Base-by-base conservation (phyloP, 805 yeast genomes). In the Yamadazyma sp. region DNA sequence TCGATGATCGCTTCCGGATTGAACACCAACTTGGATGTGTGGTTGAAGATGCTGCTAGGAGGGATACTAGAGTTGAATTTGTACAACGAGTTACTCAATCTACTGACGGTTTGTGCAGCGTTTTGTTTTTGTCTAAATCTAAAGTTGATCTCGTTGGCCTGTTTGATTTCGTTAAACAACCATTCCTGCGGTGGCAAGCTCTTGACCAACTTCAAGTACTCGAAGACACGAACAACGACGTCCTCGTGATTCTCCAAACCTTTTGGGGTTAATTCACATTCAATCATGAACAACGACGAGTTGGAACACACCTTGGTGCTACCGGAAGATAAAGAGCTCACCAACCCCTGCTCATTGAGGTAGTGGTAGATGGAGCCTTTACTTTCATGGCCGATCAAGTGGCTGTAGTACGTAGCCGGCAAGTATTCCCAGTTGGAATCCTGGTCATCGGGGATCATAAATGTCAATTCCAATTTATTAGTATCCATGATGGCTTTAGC, bases 321-420 rank as follows among this genome's bases (percentile, higher is more conserved):
- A 6, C 96, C 96, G 22, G 89, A 79, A 24, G 88, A 77, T 36
- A 91, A 70, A 12, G 77, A 82, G 48, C 77, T 83, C 5, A 91
- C 95, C 88, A 90, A 85, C 10, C 90, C 84, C 40, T 53, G 54
- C 46, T 74, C 66, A 61, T 88, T 91, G 47, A 91, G 73, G 46
- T 71, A 73, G 39, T 80, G 75, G 23, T 88, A 68, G 13, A 91
- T 58, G 2, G 96, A 88, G 2, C 98, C 98, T 33, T 81, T 72
- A 32, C 93, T 85, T 64, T 91, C 99, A 59, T 91, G 98, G 27
- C 98, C 98, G 32, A 91, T 64, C 37, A 93, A 67, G 58, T 93
- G 97, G 14, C 90, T 77, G 47, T 67, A 74, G 59, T 88, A 84
- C 39, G 73, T 77, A 5, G 77, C 71, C 0, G 97, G 95, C 48